A percentile compares a stretch with the other conserved stretches of the same genome.
phyloP scores from a whole-genome alignment of 495 filamentous ascomycete species.

The Neurospora africana region DNA sequence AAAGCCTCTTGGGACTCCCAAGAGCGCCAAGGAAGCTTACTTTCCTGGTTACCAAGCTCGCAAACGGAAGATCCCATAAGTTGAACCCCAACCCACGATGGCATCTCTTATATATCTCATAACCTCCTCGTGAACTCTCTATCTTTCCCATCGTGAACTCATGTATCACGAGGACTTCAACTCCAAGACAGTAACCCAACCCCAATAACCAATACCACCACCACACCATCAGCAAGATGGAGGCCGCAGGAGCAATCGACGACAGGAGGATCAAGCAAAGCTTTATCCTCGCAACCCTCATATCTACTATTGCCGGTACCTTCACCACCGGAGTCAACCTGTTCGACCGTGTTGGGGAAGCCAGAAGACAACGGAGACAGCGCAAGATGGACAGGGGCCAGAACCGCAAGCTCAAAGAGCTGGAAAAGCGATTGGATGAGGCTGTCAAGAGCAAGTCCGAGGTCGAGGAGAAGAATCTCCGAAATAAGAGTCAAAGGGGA shows the following conservation, averaged over 20 bases:
- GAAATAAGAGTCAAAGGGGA: neutral
- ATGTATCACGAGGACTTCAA: neutral
- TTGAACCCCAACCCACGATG: neutral
- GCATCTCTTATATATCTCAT: neutral
- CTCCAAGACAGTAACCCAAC: neutral
- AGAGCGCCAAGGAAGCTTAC: neutral
- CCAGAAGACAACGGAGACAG: slow-evolving; percentile 24
- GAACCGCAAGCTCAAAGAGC: slow-evolving; percentile 24
- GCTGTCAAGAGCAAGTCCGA: slow-evolving; percentile 10
- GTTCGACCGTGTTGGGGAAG: slow-evolving; percentile 24
- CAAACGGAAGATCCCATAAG: neutral
- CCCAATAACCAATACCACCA: neutral
- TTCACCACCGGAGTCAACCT: slow-evolving; percentile 28
- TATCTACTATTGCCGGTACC: slow-evolving; percentile 28
- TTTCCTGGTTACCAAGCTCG: neutral
- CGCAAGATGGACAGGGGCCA: slow-evolving; percentile 21
- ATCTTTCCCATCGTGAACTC: neutral
- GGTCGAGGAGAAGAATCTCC: slow-evolving; percentile 1
- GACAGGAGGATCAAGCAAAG: slow-evolving; percentile 33
- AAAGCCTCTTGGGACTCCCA: neutral
- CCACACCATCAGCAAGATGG: slow-evolving; percentile 24
- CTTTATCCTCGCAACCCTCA: slow-evolving; percentile 27
- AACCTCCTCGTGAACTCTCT: neutral
- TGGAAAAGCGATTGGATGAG: slow-evolving; percentile 24
- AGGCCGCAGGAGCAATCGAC: slow-evolving; percentile 49